Evolutionary conservation across 202 grass and related monocot species (phyloP), one percentile per base, ranked within the genome.

Genomic region (Cymbopogon flexuosus): DNA sequence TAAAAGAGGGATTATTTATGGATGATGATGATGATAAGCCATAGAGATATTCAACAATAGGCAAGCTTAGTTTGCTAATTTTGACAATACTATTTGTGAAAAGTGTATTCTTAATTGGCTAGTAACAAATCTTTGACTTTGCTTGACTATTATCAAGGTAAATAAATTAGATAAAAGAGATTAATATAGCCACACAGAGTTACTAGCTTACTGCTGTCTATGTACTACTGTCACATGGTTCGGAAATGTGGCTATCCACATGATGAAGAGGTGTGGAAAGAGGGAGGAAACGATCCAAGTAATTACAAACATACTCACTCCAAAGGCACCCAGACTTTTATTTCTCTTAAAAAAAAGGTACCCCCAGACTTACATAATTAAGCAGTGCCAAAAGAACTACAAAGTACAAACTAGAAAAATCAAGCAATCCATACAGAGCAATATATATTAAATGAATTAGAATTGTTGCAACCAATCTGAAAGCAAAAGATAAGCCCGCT

Each of bases 301-400:
- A 27, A 27, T 27, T 27, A 27, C 9, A 60, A 72, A 54, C 22
- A 27, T 27, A 60, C 27, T 27, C 27, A 27, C 27, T 27, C 27
- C 27, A 27, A 27, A 27, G 27, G 27, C 27, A 27, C 27, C 27
- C 27, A 27, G 27, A 27, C 27, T 27, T 27, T 27, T 60, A 23
- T 27, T 60, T 60, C n/a, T 22, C 10, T 3, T 57, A 8, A 57
- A 57, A 8, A 22, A 72, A 54, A 56, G 51, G n/a, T 56, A 56
- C 51, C 27, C 27, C 51, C 51, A 56, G 10, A 57, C 52, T 57
- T 27, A 27, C 49, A 56, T n/a, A 21, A 56, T 21, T 10, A 57
- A 54, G 52, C 8, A 57, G 22, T 77, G 23, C 18, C 59, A 77
- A 45, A 63, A 77, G 37, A 77, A 77, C 41, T 77, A 14, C 8